These are phyloP conservation scores for Dactylellina drechsleri DNA, from an alignment of 2,329 filamentous ascomycete genomes.

Conservation along the genomic window DNA sequence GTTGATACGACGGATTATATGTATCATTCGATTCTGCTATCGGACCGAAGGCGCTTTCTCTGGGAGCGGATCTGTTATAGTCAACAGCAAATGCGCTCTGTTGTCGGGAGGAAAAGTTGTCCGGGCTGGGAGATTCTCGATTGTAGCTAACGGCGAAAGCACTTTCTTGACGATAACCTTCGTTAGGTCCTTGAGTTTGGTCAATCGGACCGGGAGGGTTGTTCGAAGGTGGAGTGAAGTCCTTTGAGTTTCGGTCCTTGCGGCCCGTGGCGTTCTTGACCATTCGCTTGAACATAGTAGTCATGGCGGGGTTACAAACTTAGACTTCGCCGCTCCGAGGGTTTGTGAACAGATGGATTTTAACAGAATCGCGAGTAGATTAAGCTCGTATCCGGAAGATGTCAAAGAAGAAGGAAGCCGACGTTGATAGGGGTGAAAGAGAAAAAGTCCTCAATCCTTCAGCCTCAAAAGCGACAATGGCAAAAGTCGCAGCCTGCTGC, in stretches of 20 bases:
- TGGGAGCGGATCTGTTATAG: conserved; percentile 3
- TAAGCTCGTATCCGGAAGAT: background rate
- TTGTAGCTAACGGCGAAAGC: background rate
- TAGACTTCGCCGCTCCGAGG: background rate
- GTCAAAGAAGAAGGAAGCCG: background rate
- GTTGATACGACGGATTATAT: background rate
- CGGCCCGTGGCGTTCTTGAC: conserved; percentile 15
- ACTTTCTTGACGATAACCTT: background rate
- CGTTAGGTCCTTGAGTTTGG: no score
- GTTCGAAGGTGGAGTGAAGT: background rate
- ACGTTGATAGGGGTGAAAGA: background rate
- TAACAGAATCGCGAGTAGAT: background rate
- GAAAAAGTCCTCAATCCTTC: conserved; percentile 28
- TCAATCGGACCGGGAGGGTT: no score
- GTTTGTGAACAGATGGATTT: background rate
- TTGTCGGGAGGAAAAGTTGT: background rate
- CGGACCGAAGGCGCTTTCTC: background rate
- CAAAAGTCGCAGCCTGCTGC: conserved; percentile 30
- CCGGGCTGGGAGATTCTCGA: background rate
- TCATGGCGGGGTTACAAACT: conserved; percentile 2
- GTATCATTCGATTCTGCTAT: background rate
- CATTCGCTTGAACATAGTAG: conserved; percentile 40
- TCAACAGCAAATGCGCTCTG: conserved; percentile 15
- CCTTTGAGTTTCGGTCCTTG: conserved; percentile 25
- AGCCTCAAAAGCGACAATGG: conserved; percentile 8